These are phyloP conservation scores for Talaromyces marneffei DNA, from an alignment of 2,329 filamentous ascomycete genomes.

Conservation along the genomic window DNA sequence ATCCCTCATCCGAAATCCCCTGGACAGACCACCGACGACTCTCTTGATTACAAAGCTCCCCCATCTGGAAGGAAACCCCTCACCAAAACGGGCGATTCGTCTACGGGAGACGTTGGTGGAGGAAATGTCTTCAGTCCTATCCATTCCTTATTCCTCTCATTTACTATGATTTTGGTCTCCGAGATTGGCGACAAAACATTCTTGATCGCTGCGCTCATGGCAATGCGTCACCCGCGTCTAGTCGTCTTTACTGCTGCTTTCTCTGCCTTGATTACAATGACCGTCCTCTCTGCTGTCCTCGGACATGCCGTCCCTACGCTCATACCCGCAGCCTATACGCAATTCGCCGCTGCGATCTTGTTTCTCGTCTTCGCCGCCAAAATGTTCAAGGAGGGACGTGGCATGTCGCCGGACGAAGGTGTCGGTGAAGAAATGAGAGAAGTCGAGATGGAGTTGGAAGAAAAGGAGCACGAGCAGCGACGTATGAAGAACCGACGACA, in stretches of 20 bases:
- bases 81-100: constrained; percentile 22
- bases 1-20: constrained; percentile 61
- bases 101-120: constrained; percentile 22
- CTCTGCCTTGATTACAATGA: constrained; percentile 87
- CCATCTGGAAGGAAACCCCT: constrained; percentile 20
- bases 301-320: constrained; percentile 88
- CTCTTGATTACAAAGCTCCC: constrained; percentile 26
- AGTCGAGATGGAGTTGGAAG: constrained; percentile 86
- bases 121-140: constrained; percentile 61
- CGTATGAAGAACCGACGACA: constrained; percentile 57
- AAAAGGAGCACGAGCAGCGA: constrained; percentile 75
- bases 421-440: constrained; percentile 97
- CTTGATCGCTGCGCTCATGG: constrained; percentile 93
- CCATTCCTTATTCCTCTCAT: constrained; percentile 85
- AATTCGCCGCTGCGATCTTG: constrained; percentile 73
- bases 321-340: constrained; percentile 85
- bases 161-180: constrained; percentile 96
- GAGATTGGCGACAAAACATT: constrained; percentile 99
- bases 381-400: constrained; percentile 77
- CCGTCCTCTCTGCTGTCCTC: constrained; percentile 82
- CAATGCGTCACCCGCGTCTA: constrained; percentile 92
- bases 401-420: constrained; percentile 83
- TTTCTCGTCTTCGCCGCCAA: constrained; percentile 87
- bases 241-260: constrained; percentile 96
- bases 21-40: constrained; percentile 36